Percentiles rank a stretch among this genome's conserved stretches.
phyloP scores from a whole-genome alignment of 78 protist genomes.

The Planoprotostelium fungivorum region DNA sequence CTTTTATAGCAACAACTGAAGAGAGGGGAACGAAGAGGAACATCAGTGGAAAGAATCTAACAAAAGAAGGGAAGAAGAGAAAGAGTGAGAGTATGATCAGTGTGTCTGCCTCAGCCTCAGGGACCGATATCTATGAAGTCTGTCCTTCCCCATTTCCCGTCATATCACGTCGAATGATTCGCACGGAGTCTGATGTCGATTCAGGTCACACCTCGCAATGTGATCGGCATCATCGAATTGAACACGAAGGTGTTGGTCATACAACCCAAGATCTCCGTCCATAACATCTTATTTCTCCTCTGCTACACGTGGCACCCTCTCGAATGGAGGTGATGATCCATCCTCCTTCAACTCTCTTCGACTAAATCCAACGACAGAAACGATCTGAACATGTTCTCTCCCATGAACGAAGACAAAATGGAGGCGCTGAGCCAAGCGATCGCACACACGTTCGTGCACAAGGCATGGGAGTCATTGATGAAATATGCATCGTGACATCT shows the following conservation, averaged over 20 bases:
- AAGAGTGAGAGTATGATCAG: background rate
- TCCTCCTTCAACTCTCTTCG: background rate
- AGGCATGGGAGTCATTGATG: background rate
- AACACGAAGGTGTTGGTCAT: background rate
- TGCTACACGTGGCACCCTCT: background rate
- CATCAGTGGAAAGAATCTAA: background rate
- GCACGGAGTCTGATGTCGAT: background rate
- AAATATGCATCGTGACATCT: background rate
- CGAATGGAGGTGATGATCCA: background rate
- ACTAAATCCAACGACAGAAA: background rate
- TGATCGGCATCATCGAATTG: background rate
- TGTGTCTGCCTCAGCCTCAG: background rate
- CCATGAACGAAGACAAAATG: background rate
- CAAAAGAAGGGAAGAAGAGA: background rate
- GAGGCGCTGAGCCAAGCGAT: background rate
- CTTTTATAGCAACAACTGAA: background rate
- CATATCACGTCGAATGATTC: background rate
- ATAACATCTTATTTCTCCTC: background rate
- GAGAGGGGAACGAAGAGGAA: too few relatives aligned
- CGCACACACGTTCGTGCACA: background rate
- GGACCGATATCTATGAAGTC: background rate
- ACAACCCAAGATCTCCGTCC: background rate
- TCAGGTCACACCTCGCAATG: background rate
- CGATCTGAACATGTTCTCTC: background rate
- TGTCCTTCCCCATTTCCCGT: too few relatives aligned